Evolutionary conservation across 352 stramenopile genomes (phyloP), one percentile per base, ranked within the genome.

Genomic region (Phytopythium sindhum): DNA sequence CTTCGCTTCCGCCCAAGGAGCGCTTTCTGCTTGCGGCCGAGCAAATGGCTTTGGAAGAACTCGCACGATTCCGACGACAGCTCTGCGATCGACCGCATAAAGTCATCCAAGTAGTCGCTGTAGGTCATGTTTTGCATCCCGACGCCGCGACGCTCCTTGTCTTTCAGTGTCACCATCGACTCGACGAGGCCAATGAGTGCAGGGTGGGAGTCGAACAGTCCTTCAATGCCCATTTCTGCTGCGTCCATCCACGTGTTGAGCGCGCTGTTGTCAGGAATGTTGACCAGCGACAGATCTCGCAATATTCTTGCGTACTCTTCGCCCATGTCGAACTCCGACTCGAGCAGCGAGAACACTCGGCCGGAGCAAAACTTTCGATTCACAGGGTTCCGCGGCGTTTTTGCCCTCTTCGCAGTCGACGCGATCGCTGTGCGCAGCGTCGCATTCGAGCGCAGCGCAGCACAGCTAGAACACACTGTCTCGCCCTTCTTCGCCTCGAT

Each of bases 121-220:
- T 90, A 91, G 23, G 57, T 73, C 86, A 94, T 94, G 64, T 94
- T 94, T 67, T 94, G 86, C 59, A 90, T 64, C 0, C 85, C 85
- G 9, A 94, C 83, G 10, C 85, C 83, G 28, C 85, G 85, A 4
- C 77, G 69, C 54, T 92, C 77, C 64, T 94, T 94, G 55, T 92
- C 78, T 52, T 90, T 92, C 14, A 88, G 66, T n/a, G 70, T 73
- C 26, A 88, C 74, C 77, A 94, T 90, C 10, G 72, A 80, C 60
- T 94, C 83, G 2, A 88, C 61, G 19, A 94, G 53, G 0, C 83
- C 86, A 7, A 94, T 53, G 15, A 91, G 67, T 31, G 81, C 72
- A n/a, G 81, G 74, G 44, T 90, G 80, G 4, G 78, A 70, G 28
- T 89, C 66, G 59, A 94, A 92, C 21, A 72, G 67, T 3, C 78